Percentiles rank a stretch among this genome's conserved stretches.
phyloP scores from a whole-genome alignment of 2,329 filamentous ascomycete species.

The Dendrostoma leiphaemia region DNA sequence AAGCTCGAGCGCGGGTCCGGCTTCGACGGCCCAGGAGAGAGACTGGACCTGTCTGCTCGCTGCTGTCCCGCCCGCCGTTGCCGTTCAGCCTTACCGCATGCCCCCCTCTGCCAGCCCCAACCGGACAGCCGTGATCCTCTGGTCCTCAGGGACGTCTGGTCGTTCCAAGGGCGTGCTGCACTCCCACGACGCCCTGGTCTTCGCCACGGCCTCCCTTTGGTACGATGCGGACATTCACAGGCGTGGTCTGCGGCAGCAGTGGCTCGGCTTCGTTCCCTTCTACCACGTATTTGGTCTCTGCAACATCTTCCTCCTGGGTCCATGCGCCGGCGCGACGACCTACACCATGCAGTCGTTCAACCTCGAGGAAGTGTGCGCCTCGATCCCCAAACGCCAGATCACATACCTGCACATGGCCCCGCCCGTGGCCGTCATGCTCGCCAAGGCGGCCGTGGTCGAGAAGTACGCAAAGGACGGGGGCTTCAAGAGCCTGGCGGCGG shows the following conservation, averaged over 20 bases:
- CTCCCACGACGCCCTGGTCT: constrained; percentile 63
- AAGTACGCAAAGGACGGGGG: constrained; percentile 45
- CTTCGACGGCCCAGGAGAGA: constrained; percentile 31
- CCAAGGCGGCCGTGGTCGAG: constrained; percentile 67
- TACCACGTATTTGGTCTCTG: constrained; percentile 62
- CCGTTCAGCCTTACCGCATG: constrained; percentile 37
- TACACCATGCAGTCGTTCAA: constrained; percentile 72
- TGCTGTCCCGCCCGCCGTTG: constrained; percentile 42
- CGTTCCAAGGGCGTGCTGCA: constrained; percentile 74
- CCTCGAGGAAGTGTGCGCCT: constrained; percentile 61
- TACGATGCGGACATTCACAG: constrained; percentile 46
- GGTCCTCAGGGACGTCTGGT: constrained; percentile 65
- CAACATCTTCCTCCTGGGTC: constrained; percentile 58
- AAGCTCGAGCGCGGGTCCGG: background rate
- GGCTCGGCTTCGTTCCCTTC: constrained; percentile 68
- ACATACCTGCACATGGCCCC: constrained; percentile 66
- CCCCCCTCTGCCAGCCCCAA: constrained; percentile 42
- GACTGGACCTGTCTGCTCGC: constrained; percentile 65
- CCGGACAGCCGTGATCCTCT: constrained; percentile 53
- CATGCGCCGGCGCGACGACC: constrained; percentile 51
- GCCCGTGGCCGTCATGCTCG: constrained; percentile 66
- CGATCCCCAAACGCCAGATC: constrained; percentile 60
- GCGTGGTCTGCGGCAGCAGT: constrained; percentile 32
- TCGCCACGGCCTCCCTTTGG: constrained; percentile 50
- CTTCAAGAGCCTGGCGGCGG: constrained; percentile 52